A percentile compares a stretch with the other conserved stretches of the same genome.
Conservation (phyloP, 169 alveolate species). For the Amoebophrya sp. region DNA sequence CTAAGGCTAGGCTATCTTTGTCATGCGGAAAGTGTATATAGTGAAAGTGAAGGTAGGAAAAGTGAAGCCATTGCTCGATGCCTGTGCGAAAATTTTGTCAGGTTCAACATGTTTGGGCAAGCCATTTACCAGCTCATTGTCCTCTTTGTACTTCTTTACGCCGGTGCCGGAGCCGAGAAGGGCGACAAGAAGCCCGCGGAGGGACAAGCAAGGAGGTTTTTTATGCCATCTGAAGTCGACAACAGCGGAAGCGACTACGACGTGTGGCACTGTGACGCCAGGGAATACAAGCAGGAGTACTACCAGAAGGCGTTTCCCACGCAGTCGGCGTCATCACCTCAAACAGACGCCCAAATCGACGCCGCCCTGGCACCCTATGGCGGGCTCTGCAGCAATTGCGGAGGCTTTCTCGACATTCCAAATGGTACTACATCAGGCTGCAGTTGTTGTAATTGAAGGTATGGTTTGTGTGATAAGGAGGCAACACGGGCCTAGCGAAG, state of each 20-base stretch:
- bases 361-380: neutral
- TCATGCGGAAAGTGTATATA: too few relatives aligned
- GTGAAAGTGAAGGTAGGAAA: too few relatives aligned
- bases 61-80: neutral
- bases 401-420: neutral
- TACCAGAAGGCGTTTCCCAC: too few relatives aligned
- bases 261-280: neutral
- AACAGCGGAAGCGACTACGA: neutral
- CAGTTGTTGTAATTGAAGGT: too few relatives aligned
- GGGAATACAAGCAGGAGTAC: too few relatives aligned
- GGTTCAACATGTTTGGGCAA: slow-evolving; percentile 57
- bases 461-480: too few relatives aligned
- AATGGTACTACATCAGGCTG: neutral
- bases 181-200: neutral
- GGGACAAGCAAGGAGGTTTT: slow-evolving; percentile 34
- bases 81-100: neutral
- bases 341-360: too few relatives aligned
- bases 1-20: too few relatives aligned
- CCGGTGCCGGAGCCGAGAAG: neutral
- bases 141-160: neutral
- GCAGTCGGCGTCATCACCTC: too few relatives aligned
- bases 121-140: slow-evolving; percentile 53
- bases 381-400: neutral
- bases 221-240: slow-evolving; percentile 32
- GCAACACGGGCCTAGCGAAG: too few relatives aligned